Evolutionary conservation across 352 stramenopile species (phyloP).

Genomic region (Blastocystis sp.): DNA sequence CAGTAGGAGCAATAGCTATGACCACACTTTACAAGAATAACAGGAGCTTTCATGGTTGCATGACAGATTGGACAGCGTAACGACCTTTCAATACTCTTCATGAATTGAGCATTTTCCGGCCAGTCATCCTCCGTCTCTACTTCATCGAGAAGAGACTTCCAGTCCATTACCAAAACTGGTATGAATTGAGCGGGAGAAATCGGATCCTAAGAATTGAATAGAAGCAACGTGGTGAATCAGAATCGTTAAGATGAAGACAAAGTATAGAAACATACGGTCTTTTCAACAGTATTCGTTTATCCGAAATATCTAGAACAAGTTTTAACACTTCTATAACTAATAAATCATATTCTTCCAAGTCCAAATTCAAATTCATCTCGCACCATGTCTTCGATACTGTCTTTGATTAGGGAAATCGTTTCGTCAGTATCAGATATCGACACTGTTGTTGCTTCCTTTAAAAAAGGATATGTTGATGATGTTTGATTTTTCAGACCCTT

Average conservation of each 20-base stretch:
- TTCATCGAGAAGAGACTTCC: constrained; percentile 18
- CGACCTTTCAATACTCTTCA: constrained; percentile 19
- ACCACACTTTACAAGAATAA: constrained; percentile 38
- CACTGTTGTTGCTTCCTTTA: constrained; percentile 43
- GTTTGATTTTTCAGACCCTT: background rate
- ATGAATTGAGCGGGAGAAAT: no score
- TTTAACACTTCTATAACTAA: no score
- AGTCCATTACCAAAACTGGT: constrained; percentile 8
- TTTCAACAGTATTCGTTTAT: no score
- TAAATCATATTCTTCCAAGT: no score
- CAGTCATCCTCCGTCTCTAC: constrained; percentile 49
- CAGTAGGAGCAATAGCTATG: constrained; percentile 58
- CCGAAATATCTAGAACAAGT: no score
- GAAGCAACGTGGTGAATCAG: no score
- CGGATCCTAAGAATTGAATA: no score
- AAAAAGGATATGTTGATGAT: constrained; percentile 57
- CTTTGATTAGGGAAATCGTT: background rate
- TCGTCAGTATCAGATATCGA: background rate
- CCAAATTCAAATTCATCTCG: background rate
- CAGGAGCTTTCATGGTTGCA: constrained; percentile 33
- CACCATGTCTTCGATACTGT: background rate
- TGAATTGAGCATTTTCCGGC: constrained; percentile 10
- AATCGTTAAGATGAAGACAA: no score
- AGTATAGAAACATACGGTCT: no score
- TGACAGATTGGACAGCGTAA: constrained; percentile 49